Evolutionary conservation across 2,329 filamentous ascomycete genomes (phyloP), one percentile per base, ranked within the genome.

Genomic region (Ophiostoma novo-ulmi): DNA sequence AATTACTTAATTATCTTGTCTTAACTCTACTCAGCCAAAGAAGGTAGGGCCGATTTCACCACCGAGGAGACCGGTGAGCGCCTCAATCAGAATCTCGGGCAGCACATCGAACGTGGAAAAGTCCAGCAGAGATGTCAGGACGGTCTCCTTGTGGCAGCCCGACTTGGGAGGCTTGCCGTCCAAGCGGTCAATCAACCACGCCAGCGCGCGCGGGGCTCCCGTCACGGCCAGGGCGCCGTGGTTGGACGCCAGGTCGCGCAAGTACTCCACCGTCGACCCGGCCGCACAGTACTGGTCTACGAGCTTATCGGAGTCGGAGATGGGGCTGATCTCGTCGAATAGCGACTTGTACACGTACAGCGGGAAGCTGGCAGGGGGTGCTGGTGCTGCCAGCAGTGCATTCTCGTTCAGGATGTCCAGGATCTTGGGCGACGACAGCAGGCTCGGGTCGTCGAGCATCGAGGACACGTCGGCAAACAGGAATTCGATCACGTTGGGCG

Each of bases 261-360:
- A 36, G 26, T 73, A 73, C 20, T 69, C 11, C 11, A 73, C 64
- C 6, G 6, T 22, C 14, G 63, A 39, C 17, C 72, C 71, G 44
- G 5, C 55, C 13, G n/a, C n/a, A 36, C 72, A 73, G 58, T 70
- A 73, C n/a, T 61, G 26, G 3, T 35, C 20, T 20, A 72, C 58
- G 7, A 73, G 48, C 1, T 6, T 20, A 39, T 73, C 72, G 20
- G 72, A 70, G 38, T 72, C 72, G 52, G 39, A 55, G 3, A 72
- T 26, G 20, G 70, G 71, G 44, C 72, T 73, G 58, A 72, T 55
- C 72, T 83, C 79, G 70, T 85, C 83, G 6, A 76, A 67, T 63
- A 81, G 77, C 0, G 81, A 79, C 72, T 85, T 83, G 76, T 84
- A 84, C 1, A 82, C 76, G 68, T 81, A 81, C 1, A 84, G 39